phyloP scores from a whole-genome alignment of 1,284 basidiomycete genomes.

The Cutaneotrichosporon sp. region DNA sequence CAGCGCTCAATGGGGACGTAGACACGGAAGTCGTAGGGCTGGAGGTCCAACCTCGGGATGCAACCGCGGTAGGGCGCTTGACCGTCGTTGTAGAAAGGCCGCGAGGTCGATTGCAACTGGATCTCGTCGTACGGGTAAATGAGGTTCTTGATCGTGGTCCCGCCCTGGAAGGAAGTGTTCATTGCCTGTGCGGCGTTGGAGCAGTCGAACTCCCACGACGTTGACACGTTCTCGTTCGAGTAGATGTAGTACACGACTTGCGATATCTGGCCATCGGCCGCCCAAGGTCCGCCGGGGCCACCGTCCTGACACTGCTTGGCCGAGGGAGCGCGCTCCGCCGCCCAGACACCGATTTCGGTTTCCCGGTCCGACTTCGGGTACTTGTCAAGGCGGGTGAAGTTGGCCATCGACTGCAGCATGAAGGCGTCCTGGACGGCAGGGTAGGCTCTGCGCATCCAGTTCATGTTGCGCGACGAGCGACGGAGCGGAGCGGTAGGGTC shows the following conservation, averaged over 20 bases:
- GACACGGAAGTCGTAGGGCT: constrained; percentile 76
- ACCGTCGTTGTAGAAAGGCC: constrained; percentile 65
- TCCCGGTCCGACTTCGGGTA: constrained; percentile 80
- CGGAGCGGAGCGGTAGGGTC: constrained; percentile 80
- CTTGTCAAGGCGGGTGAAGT: constrained; percentile 74
- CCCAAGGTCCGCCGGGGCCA: constrained; percentile 46
- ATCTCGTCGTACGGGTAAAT: constrained; percentile 80
- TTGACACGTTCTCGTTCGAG: constrained; percentile 76
- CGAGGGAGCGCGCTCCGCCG: constrained; percentile 65
- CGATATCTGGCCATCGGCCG: constrained; percentile 54
- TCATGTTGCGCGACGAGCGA: constrained; percentile 71
- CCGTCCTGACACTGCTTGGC: constrained; percentile 57
- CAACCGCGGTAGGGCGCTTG: constrained; percentile 72
- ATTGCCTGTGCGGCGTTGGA: constrained; percentile 62
- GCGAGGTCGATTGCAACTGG: constrained; percentile 64
- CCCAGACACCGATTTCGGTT: constrained; percentile 86
- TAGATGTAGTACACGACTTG: constrained; percentile 78
- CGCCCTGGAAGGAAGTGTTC: constrained; percentile 68
- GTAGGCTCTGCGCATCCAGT: constrained; percentile 68
- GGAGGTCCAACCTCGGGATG: constrained; percentile 64
- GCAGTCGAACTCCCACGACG: constrained; percentile 67
- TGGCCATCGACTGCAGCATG: constrained; percentile 72
- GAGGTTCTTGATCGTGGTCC: constrained; percentile 68
- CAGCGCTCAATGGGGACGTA: constrained; percentile 70
- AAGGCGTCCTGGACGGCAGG: constrained; percentile 80